Evolutionary conservation across 306 rosid genomes (phyloP), one percentile per base, ranked within the genome.

Genomic region (Vigna radiata): DNA sequence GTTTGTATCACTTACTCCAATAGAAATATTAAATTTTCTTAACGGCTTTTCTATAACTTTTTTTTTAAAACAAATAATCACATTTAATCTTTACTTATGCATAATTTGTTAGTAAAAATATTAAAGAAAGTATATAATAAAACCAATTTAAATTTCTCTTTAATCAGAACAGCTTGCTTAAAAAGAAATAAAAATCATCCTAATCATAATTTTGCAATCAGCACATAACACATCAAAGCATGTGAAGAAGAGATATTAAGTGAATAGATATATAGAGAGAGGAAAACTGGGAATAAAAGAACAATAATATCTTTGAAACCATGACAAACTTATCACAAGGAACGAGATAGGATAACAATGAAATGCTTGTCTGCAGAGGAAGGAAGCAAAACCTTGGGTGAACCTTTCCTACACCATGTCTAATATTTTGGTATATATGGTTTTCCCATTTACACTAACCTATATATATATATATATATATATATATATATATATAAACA

Each of bases 361-460:
- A 72, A 62, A 82, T 80, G 77, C 81, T 54, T 82, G 82, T 73
- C 68, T 82, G 70, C 81, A 77, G 36, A 53, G 85, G 73, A 75
- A 77, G 78, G 72, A 71, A 41, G 60, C 76, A 84, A 58, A 72
- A 82, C 87, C 88, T 89, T 81, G 59, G 81, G 65, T 78, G 86
- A 81, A 70, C 88, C 84, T 71, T 71, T 82, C 87, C 90, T 83
- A 60, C 72, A 68, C 5, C 58, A 46, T 74, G 67, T 41, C 83
- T 76, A 72, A 79, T 63, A 77, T 53, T 41, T 60, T 31, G 79
- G 64, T 27, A 66, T 67, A 72, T 66, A 78, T 80, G 81, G 83
- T 73, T 82, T 84, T 72, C 76, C 77, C 83, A 78, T 86, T 78
- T 87, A 89, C 88, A 89, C 29, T 75, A 82, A 83, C 77, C 86